phyloP scores from a whole-genome alignment of 2,329 filamentous ascomycete genomes.

The Sclerotinia trifoliorum region DNA sequence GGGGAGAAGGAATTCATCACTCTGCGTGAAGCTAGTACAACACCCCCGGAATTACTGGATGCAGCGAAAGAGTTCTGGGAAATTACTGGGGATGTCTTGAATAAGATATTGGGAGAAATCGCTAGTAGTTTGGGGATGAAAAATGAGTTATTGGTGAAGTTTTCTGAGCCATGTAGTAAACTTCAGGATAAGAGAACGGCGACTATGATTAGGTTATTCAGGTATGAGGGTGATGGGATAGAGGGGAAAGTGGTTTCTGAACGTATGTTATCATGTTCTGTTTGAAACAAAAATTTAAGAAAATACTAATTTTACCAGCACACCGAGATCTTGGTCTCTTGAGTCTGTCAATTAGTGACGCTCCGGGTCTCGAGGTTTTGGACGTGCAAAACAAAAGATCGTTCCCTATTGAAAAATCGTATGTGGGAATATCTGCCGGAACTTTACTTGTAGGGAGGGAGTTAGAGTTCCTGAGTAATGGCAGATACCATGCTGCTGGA shows the following conservation, averaged over 20 bases:
- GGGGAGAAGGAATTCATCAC: slow-evolving; percentile 38
- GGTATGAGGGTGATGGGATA: slow-evolving; percentile 31
- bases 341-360: slow-evolving; percentile 35
- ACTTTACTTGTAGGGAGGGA: slow-evolving; percentile 34
- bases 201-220: slow-evolving; percentile 34
- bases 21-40: slow-evolving; percentile 28
- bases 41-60: slow-evolving; percentile 28
- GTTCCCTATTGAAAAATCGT: slow-evolving; percentile 32
- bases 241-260: slow-evolving; percentile 31
- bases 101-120: slow-evolving; percentile 28
- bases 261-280: slow-evolving; percentile 25
- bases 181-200: slow-evolving; percentile 29
- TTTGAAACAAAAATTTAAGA: neutral
- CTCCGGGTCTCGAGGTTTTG: slow-evolving; percentile 35
- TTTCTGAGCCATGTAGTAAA: slow-evolving; percentile 31
- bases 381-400: slow-evolving; percentile 25
- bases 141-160: slow-evolving; percentile 27
- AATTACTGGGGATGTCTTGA: slow-evolving; percentile 28
- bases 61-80: slow-evolving; percentile 29
- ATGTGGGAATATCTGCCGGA: slow-evolving; percentile 22
- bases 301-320: slow-evolving; percentile 22
- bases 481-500: slow-evolving; percentile 31
- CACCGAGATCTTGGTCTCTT: slow-evolving; percentile 35
- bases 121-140: slow-evolving; percentile 34
- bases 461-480: slow-evolving; percentile 31